These are phyloP conservation scores for Mytilinidion resinicola DNA, from an alignment of 495 filamentous ascomycete genomes.

Conservation along the genomic window DNA sequence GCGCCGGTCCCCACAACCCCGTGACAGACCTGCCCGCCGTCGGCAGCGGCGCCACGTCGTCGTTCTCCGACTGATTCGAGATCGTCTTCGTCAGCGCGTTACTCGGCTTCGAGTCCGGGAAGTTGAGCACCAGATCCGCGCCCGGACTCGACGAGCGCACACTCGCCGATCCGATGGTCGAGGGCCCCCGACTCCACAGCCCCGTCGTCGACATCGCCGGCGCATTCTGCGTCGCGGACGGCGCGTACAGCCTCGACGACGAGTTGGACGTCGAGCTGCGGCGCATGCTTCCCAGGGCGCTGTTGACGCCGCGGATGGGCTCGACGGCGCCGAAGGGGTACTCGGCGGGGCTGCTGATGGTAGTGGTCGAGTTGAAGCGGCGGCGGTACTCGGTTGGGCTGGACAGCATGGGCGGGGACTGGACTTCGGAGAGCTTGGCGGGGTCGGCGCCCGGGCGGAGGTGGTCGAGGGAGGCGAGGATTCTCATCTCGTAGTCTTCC, in stretches of 20 bases:
- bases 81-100: constrained; percentile 1
- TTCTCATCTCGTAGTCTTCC: constrained; percentile 67
- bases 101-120: constrained; percentile 17
- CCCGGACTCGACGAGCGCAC: constrained; percentile 26
- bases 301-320: constrained; percentile 18
- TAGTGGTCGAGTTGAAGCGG: constrained; percentile 7
- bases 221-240: constrained; percentile 23
- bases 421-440: constrained; percentile 17
- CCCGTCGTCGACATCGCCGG: constrained; percentile 15
- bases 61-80: constrained; percentile 11
- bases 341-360: constrained; percentile 15
- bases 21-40: constrained; percentile 1
- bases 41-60: constrained; percentile 21
- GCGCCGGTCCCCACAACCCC: constrained; percentile 30
- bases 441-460: constrained; percentile 50
- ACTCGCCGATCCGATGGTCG: constrained; percentile 18
- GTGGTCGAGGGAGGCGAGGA: constrained; percentile 76
- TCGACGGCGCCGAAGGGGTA: constrained; percentile 10
- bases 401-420: constrained; percentile 12
- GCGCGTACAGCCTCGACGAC: constrained; percentile 24
- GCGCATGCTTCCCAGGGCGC: constrained; percentile 32
- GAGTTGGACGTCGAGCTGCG: constrained; percentile 23
- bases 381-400: constrained; percentile 12
- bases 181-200: constrained; percentile 18
- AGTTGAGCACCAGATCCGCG: constrained; percentile 44